A percentile compares a stretch with the other conserved stretches of the same genome.
Conservation (phyloP, 495 filamentous ascomycete species). For the Daldinia bambusicola region DNA sequence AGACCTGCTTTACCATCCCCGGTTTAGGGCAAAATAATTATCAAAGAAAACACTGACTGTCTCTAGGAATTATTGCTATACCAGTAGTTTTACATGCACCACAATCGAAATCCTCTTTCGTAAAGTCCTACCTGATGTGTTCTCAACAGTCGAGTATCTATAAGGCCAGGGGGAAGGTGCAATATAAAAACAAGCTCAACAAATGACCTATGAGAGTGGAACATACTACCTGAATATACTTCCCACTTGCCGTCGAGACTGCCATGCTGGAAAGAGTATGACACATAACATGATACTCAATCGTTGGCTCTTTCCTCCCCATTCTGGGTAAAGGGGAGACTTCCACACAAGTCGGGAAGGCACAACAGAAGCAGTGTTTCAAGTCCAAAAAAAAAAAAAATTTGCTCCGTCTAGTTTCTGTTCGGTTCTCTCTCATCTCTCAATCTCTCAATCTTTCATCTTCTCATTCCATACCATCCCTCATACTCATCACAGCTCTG, state of each 20-base stretch:
- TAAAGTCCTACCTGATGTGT: background rate
- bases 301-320: conserved; percentile 15
- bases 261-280: conserved; percentile 19
- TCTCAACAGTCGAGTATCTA: background rate
- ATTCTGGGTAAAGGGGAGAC: background rate
- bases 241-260: conserved; percentile 15
- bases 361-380: conserved; percentile 30
- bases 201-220: background rate
- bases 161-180: background rate
- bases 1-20: too few relatives aligned
- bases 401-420: conserved; percentile 2
- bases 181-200: conserved; percentile 2
- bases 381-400: conserved; percentile 5
- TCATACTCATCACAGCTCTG: conserved; percentile 25
- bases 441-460: conserved; percentile 16
- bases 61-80: background rate
- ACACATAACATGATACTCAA: conserved; percentile 21
- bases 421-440: background rate
- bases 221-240: background rate
- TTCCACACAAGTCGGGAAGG: conserved; percentile 21
- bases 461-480: conserved; percentile 24
- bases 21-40: background rate
- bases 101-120: background rate
- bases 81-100: background rate
- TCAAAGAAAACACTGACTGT: background rate